phyloP scores from a whole-genome alignment of 75 land plant species.

The Isoetes taiwanensis region DNA sequence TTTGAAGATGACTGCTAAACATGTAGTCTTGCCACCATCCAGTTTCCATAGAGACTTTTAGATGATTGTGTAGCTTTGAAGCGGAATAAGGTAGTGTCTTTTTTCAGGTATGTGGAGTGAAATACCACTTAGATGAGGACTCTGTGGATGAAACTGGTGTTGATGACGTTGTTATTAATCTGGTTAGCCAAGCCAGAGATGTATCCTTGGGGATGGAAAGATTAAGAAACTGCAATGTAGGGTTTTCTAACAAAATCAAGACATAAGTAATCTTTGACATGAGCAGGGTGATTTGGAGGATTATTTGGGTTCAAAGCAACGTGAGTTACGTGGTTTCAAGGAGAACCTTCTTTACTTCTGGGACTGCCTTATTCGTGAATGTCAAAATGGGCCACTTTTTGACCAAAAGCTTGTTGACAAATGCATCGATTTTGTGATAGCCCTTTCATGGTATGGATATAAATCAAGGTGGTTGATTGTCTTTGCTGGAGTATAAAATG shows the following conservation, averaged over 20 bases:
- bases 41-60: no score
- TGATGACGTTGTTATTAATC: slow-evolving; percentile 75
- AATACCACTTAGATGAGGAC: slow-evolving; percentile 40
- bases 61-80: no score
- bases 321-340: slow-evolving; percentile 69
- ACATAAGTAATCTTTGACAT: background rate
- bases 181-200: slow-evolving; percentile 56
- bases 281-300: slow-evolving; percentile 73
- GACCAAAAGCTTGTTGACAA: slow-evolving; percentile 69
- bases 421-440: slow-evolving; percentile 83
- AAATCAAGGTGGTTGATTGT: background rate
- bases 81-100: no score
- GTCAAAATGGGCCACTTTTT: slow-evolving; percentile 86
- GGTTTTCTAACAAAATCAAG: background rate
- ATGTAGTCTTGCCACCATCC: background rate
- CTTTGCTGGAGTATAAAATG: background rate
- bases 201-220: no score
- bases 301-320: slow-evolving; percentile 53
- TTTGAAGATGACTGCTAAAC: background rate
- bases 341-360: slow-evolving; percentile 66
- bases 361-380: slow-evolving; percentile 70
- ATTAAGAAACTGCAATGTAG: background rate
- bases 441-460: slow-evolving; percentile 66
- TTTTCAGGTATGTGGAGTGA: slow-evolving; percentile 83
- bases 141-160: slow-evolving; percentile 61